Conservation (phyloP, 75 land plant genomes). For the Larix kaempferi region DNA sequence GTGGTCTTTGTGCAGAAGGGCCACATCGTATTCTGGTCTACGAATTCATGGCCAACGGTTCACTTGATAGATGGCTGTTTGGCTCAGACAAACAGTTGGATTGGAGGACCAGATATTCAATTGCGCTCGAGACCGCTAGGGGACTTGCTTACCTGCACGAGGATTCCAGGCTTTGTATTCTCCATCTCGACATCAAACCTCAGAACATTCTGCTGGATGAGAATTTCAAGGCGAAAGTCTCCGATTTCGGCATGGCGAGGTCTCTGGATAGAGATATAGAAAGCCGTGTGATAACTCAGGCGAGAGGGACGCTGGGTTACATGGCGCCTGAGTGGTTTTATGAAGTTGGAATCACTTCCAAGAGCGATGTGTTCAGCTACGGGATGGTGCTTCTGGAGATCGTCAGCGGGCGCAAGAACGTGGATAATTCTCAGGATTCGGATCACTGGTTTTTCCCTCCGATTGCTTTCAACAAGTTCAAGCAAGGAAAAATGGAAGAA, state of each 20-base stretch:
- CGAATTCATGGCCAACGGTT: constrained; percentile 13
- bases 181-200: constrained; percentile 34
- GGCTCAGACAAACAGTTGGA: too few relatives aligned
- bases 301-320: constrained; percentile 29
- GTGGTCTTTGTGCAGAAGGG: too few relatives aligned
- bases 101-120: too few relatives aligned
- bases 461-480: too few relatives aligned
- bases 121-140: too few relatives aligned
- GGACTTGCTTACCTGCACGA: constrained; percentile 30
- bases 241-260: constrained; percentile 30
- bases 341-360: constrained; percentile 13
- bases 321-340: constrained; percentile 27
- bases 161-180: constrained; percentile 16
- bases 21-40: not conserved
- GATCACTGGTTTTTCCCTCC: too few relatives aligned
- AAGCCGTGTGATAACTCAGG: constrained; percentile 17
- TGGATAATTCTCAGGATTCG: not conserved
- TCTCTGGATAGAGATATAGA: constrained; percentile 6
- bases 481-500: not conserved
- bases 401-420: constrained; percentile 1
- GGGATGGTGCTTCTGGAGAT: constrained; percentile 27
- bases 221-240: constrained; percentile 26
- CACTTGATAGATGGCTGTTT: not conserved
- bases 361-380: constrained; percentile 31
- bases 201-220: constrained; percentile 30